phyloP scores from a whole-genome alignment of 305 asterid species.

The Fraxinus angustifolia region DNA sequence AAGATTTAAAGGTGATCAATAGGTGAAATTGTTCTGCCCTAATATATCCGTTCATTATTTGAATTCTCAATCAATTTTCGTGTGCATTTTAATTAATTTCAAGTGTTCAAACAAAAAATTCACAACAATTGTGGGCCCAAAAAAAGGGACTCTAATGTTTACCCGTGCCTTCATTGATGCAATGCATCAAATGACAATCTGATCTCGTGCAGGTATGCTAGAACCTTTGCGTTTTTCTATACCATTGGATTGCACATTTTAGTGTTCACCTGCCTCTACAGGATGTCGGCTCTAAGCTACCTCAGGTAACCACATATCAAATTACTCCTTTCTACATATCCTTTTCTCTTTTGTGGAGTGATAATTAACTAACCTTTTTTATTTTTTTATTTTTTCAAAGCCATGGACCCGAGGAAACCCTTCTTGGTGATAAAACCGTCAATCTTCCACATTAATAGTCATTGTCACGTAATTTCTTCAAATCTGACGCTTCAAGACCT shows the following conservation, averaged over 20 bases:
- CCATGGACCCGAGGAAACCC: constrained; percentile 78
- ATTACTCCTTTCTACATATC: neutral
- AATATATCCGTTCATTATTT: too few species aligned
- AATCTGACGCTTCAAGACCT: neutral
- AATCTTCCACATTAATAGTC: constrained; percentile 66
- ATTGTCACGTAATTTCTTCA: neutral
- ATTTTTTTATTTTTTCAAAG: constrained; percentile 35
- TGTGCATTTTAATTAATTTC: too few species aligned
- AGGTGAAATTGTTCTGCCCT: too few species aligned
- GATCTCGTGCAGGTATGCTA: constrained; percentile 65
- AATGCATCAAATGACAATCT: constrained; percentile 9
- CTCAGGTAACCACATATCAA: constrained; percentile 51
- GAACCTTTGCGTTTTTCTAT: constrained; percentile 91
- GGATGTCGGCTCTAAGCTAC: constrained; percentile 96
- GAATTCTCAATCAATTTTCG: too few species aligned
- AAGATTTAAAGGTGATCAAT: too few species aligned
- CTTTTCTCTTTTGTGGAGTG: neutral
- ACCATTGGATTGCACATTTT: constrained; percentile 90
- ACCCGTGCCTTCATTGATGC: neutral
- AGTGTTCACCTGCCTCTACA: constrained; percentile 92
- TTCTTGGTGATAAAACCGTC: constrained; percentile 40
- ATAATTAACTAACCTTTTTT: neutral
- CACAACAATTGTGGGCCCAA: too few species aligned
- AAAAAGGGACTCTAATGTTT: neutral
- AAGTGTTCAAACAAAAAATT: too few species aligned